Evolutionary conservation across 2,329 filamentous ascomycete species (phyloP).

Genomic region (Emericellopsis cladophorae): DNA sequence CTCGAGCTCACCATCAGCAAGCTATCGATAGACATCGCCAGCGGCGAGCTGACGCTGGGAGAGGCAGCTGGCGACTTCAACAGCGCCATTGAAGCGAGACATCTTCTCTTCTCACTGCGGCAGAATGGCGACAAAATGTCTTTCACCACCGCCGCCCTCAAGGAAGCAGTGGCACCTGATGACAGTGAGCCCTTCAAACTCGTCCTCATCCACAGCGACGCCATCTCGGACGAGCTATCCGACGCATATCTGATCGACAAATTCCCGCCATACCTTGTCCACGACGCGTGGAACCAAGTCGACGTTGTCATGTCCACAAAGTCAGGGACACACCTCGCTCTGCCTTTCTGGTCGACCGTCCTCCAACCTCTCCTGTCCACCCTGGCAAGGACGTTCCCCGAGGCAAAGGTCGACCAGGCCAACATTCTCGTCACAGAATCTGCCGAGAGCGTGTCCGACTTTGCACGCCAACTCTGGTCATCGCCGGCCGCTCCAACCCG

Average conservation of each 20-base stretch:
- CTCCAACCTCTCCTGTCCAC: constrained; percentile 33
- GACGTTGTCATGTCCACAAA: constrained; percentile 55
- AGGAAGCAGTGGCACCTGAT: too few relatives aligned
- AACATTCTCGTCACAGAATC: constrained; percentile 49
- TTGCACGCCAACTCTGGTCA: constrained; percentile 33
- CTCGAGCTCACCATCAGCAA: too few relatives aligned
- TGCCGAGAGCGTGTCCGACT: constrained; percentile 48
- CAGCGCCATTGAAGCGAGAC: too few relatives aligned
- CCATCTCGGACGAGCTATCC: constrained; percentile 23
- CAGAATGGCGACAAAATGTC: too few relatives aligned
- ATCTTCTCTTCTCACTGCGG: too few relatives aligned
- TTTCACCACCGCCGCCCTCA: too few relatives aligned
- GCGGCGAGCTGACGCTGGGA: too few relatives aligned
- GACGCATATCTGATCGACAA: constrained; percentile 19
- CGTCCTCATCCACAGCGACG: constrained; percentile 13
- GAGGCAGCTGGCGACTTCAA: too few relatives aligned
- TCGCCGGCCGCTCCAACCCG: constrained; percentile 6
- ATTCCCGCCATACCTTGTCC: constrained; percentile 24
- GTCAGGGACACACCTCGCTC: constrained; percentile 49
- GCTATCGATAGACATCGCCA: too few relatives aligned
- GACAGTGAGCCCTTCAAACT: constrained; percentile 12
- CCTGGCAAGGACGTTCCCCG: background rate
- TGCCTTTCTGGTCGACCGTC: constrained; percentile 39
- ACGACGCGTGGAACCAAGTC: constrained; percentile 17
- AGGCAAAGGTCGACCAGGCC: background rate